A percentile compares a stretch with the other conserved stretches of the same genome.
phyloP scores from a whole-genome alignment of 1,139 yeast species.

The Casaregolazyma suthepensis region DNA sequence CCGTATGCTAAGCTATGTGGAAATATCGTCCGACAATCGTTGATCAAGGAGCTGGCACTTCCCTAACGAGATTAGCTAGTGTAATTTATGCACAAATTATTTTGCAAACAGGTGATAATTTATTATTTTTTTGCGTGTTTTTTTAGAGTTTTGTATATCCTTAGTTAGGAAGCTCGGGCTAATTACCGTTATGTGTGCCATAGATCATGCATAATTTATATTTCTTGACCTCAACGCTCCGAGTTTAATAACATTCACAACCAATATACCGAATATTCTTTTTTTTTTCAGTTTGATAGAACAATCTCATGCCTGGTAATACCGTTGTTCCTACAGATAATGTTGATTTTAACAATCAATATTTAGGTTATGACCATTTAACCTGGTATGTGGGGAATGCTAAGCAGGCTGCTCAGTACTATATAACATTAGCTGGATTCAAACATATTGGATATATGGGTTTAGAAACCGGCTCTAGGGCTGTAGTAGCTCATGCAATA shows the following conservation, averaged over 20 bases:
- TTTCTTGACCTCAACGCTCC: not conserved
- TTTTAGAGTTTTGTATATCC: not conserved
- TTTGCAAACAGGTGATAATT: not conserved
- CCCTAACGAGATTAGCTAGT: not conserved
- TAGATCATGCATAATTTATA: not conserved
- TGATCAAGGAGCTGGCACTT: slow-evolving; percentile 14
- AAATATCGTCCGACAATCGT: slow-evolving; percentile 26
- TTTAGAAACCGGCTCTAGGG: slow-evolving; percentile 59
- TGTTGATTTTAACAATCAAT: slow-evolving; percentile 9
- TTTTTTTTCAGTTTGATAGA: not conserved
- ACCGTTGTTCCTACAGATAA: not conserved
- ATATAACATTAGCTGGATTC: slow-evolving; percentile 58
- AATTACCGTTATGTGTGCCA: not conserved
- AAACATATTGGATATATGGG: slow-evolving; percentile 55
- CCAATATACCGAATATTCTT: not conserved
- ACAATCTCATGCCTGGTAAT: not conserved
- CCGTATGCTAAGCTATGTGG: slow-evolving; percentile 35
- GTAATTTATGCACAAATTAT: not conserved
- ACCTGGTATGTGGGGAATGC: slow-evolving; percentile 65
- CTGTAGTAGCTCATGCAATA: slow-evolving; percentile 55
- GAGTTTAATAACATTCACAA: not conserved
- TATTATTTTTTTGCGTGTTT: not conserved
- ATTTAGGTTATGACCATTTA: slow-evolving; percentile 42
- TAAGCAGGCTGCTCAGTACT: slow-evolving; percentile 52
- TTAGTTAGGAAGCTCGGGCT: not conserved